Evolutionary conservation across 2,329 filamentous ascomycete genomes (phyloP).

Genomic region (Oidium heveae): DNA sequence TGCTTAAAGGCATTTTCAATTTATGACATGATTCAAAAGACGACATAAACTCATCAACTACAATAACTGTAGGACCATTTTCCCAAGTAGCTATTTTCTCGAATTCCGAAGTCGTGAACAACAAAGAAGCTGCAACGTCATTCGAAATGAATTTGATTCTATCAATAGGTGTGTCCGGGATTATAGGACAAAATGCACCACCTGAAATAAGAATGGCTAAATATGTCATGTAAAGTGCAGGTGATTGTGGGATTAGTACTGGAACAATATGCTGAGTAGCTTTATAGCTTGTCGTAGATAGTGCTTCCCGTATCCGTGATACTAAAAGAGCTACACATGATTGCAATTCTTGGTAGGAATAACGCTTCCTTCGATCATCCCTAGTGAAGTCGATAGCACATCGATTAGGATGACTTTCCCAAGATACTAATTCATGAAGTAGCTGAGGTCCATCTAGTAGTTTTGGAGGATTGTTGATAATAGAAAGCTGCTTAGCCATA

Average conservation of each 20-base stretch:
- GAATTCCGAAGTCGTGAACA: constrained; percentile 35
- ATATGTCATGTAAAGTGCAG: constrained; percentile 51
- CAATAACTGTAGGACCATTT: constrained; percentile 15
- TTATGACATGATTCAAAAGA: constrained; percentile 1
- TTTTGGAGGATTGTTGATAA: constrained; percentile 29
- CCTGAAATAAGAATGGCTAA: constrained; percentile 60
- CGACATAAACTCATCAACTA: constrained; percentile 16
- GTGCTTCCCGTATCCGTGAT: constrained; percentile 2
- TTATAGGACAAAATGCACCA: constrained; percentile 65
- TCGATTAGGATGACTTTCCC: constrained; percentile 13
- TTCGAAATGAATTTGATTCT: constrained; percentile 54
- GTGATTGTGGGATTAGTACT: constrained; percentile 51
- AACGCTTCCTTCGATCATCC: constrained; percentile 15
- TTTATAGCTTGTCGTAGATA: neutral
- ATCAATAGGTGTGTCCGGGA: constrained; percentile 51
- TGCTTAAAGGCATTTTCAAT: constrained; percentile 2
- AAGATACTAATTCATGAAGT: constrained; percentile 36
- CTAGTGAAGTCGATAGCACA: constrained; percentile 39
- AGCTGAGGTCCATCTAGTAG: constrained; percentile 26
- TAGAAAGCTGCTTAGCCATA: constrained; percentile 19
- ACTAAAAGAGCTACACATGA: constrained; percentile 17
- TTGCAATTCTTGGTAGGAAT: constrained; percentile 14
- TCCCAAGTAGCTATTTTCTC: constrained; percentile 16
- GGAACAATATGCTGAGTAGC: constrained; percentile 34
- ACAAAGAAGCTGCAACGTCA: constrained; percentile 45